Percentiles rank a stretch among this genome's conserved stretches.
phyloP scores from a whole-genome alignment of 2,329 filamentous ascomycete species.

The Trichoderma guizhouense region DNA sequence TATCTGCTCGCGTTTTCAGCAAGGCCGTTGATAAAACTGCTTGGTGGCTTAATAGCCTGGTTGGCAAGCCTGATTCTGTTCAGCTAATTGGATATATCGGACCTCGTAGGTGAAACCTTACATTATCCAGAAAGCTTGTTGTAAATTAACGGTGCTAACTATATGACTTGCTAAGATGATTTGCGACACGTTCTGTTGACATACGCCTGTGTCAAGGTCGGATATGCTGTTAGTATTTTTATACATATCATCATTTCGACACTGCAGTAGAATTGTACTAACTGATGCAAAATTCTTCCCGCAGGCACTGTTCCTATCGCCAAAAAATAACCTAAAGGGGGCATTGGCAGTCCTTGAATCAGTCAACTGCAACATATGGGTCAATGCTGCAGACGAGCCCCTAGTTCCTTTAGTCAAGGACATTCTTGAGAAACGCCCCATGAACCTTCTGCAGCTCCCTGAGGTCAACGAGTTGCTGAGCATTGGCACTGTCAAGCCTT shows the following conservation, averaged over 20 bases:
- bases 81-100: not conserved
- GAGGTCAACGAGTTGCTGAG: not conserved
- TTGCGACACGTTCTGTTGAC: not conserved
- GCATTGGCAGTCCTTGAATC: conserved; percentile 33
- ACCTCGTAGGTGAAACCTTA: not conserved
- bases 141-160: not conserved
- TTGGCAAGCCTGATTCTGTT: not conserved
- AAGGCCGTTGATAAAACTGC: not conserved
- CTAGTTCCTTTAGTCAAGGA: not conserved
- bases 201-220: not conserved
- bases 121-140: not conserved
- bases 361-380: conserved; percentile 32
- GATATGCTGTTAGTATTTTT: not conserved
- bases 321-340: conserved; percentile 33
- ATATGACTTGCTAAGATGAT: not conserved
- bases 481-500: conserved; percentile 18
- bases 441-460: not conserved
- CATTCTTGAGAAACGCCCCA: not conserved
- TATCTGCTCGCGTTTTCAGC: not conserved
- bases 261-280: not conserved
- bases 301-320: conserved; percentile 18
- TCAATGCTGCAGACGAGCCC: conserved; percentile 23
- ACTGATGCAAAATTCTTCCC: not conserved
- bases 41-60: not conserved
- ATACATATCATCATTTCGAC: not conserved